These are phyloP conservation scores for Reutealis trisperma DNA, from an alignment of 345 rosid species.

Conservation along the genomic window DNA sequence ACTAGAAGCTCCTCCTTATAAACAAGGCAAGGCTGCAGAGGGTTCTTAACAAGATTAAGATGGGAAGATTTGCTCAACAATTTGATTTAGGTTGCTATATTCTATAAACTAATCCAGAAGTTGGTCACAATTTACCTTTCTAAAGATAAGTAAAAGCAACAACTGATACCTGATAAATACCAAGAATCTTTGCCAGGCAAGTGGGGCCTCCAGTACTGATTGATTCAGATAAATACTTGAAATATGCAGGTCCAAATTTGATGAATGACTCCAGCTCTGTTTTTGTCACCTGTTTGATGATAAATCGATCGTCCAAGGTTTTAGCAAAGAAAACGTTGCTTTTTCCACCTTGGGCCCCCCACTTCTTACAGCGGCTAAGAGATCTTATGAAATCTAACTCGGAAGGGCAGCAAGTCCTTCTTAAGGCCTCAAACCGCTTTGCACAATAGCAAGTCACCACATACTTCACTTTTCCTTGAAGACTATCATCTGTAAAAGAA, in stretches of 20 bases:
- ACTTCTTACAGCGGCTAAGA: constrained; percentile 92
- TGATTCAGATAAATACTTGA: constrained; percentile 77
- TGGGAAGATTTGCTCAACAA: neutral
- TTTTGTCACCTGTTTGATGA: constrained; percentile 91
- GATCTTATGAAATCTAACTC: constrained; percentile 84
- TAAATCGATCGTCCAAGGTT: constrained; percentile 88
- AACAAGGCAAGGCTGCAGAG: neutral
- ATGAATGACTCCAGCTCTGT: constrained; percentile 94
- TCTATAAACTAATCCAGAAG: neutral
- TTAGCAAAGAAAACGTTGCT: constrained; percentile 98
- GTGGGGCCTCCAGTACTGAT: constrained; percentile 77
- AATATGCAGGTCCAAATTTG: constrained; percentile 79
- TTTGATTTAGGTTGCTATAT: neutral
- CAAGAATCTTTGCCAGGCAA: constrained; percentile 91
- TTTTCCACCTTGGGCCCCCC: constrained; percentile 99
- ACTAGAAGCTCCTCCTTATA: neutral
- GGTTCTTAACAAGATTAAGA: neutral
- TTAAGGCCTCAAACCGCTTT: constrained; percentile 74
- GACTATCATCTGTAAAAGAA: constrained; percentile 67
- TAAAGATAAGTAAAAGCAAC: constrained; percentile 1
- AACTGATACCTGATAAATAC: constrained; percentile 75
- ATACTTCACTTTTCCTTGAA: constrained; percentile 68
- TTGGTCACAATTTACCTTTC: neutral
- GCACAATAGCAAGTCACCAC: constrained; percentile 85
- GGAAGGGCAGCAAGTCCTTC: constrained; percentile 76